phyloP scores from a whole-genome alignment of 768 basidiomycete species.

The Tricholoma hemisulphureum region DNA sequence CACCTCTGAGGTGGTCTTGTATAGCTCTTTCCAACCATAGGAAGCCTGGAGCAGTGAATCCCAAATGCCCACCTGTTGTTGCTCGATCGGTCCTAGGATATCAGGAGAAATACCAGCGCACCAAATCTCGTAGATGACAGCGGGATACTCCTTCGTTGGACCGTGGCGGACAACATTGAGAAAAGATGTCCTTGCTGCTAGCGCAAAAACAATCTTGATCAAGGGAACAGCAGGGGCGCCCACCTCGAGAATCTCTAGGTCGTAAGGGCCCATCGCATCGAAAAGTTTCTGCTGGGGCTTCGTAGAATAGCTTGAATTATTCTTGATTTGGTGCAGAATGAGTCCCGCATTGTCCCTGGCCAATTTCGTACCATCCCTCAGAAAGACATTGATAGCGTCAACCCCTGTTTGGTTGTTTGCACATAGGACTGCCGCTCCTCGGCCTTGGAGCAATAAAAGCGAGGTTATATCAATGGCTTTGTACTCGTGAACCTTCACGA shows the following conservation, averaged over 20 bases:
- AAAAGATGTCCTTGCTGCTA: slow-evolving; percentile 9
- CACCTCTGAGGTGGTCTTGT: not conserved
- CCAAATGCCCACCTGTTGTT: not conserved
- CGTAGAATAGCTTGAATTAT: slow-evolving; percentile 13
- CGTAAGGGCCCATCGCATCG: slow-evolving; percentile 23
- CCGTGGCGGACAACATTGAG: not conserved
- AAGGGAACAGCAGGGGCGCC: slow-evolving; percentile 13
- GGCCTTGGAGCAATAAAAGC: slow-evolving; percentile 17
- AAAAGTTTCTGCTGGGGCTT: slow-evolving; percentile 16
- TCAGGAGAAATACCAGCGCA: not conserved
- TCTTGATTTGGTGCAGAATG: slow-evolving; percentile 27
- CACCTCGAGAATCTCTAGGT: slow-evolving; percentile 14
- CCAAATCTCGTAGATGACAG: not conserved
- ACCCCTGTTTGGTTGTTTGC: slow-evolving; percentile 20
- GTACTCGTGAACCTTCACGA: slow-evolving; percentile 27
- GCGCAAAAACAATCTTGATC: slow-evolving; percentile 23
- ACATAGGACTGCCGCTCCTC: slow-evolving; percentile 29
- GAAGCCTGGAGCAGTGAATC: slow-evolving; percentile 1
- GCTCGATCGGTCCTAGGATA: not conserved
- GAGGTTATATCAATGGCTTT: slow-evolving; percentile 17
- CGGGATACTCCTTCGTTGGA: not conserved
- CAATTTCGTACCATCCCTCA: slow-evolving; percentile 5
- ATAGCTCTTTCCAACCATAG: slow-evolving; percentile 1
- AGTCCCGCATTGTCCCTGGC: slow-evolving; percentile 17
- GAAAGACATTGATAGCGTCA: slow-evolving; percentile 23